Evolutionary conservation across 2,329 filamentous ascomycete species (phyloP), one percentile per base, ranked within the genome.

Genomic region (Stylonectria norvegica): DNA sequence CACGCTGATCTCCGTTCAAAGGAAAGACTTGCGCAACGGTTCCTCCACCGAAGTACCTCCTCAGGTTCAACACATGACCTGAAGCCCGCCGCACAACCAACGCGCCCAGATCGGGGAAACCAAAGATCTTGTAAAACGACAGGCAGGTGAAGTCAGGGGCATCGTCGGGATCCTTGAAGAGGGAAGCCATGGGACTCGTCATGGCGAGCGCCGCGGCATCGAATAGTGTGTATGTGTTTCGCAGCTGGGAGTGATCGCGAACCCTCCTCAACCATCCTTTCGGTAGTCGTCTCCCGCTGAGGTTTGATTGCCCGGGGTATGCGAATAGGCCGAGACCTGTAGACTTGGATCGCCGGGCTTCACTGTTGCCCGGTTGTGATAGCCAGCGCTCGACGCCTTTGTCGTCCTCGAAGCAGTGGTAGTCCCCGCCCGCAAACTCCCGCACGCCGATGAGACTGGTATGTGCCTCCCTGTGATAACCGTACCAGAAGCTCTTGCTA

Each of bases 291-390:
- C 78, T 70, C 6, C 83, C 83, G 30, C 78, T 82, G 71, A 86
- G 80, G 55, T 86, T 86, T 19, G 81, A 85, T 57, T 86, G 83
- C 0, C 77, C 82, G 4, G 83, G 81, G 56, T 81, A 86, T 15
- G 79, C 79, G 48, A 86, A 81, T 3, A 78, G 56, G 2, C 68
- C 67, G 8, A 51, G 45, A 32, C 38, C 53, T 23, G 40, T 55
- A 29, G 43, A 40, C 22, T 51, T 53, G 12, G 39, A 36, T 19
- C 31, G 44, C 30, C 40, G 37, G 17, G 42, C 15, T 16, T 37
- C 56, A 50, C 38, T 49, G 48, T 31, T 57, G 43, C 20, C 32
- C 17, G 54, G 49, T n/a, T 33, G 34, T 16, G 42, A 43, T 8
- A 75, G 57, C 70, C 70, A 75, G n/a, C 52, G 47, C 17, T 72